Evolutionary conservation across 2,329 filamentous ascomycete species (phyloP), one percentile per base, ranked within the genome.

Genomic region (Stylonectria norvegica): DNA sequence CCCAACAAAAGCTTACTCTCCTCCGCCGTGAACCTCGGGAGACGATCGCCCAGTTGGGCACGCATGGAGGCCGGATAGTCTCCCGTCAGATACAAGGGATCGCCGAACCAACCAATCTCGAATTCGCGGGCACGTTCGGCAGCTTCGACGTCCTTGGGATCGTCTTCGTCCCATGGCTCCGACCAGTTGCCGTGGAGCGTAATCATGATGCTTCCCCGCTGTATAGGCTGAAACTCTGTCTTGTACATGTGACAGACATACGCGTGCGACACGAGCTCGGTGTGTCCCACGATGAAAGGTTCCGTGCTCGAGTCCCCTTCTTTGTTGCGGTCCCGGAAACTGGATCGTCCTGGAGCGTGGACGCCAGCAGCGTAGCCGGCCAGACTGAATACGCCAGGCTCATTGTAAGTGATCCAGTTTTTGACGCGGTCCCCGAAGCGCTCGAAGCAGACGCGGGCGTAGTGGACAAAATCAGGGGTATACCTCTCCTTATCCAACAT

Each of bases 131-230:
- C 62, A n/a, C 65, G 56, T 41, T 69, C 54, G 5, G 66, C 64
- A 1, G 65, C 65, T 28, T 62, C 62, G 10, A 62, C 48, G 34
- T 67, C 65, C 12, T 50, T 51, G 2, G 62, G 61, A 14, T 65
- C 61, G 4, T 54, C 40, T 6, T 47, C 52, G 35, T 67, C 63
- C 63, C 64, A 69, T 0, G 66, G 67, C 41, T 67, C 63, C 3
- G 63, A 65, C 59, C 65, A 68, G 40, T 69, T 68, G 4, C 66
- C 66, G 41, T 68, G 62, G 1, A 69, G 57, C 1, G 64, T 68
- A 27, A 69, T 68, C 56, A 66, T 67, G 44, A 69, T 61, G 1
- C 43, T 58, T 11, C 65, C 67, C 11, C 61, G 52, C 29, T 69
- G 66, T 3, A 40, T 31, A 0, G 62, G 58, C 36, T 66, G 55